phyloP scores from a whole-genome alignment of 2,329 filamentous ascomycete genomes.

The Cephalotrichum gorgonifer region DNA sequence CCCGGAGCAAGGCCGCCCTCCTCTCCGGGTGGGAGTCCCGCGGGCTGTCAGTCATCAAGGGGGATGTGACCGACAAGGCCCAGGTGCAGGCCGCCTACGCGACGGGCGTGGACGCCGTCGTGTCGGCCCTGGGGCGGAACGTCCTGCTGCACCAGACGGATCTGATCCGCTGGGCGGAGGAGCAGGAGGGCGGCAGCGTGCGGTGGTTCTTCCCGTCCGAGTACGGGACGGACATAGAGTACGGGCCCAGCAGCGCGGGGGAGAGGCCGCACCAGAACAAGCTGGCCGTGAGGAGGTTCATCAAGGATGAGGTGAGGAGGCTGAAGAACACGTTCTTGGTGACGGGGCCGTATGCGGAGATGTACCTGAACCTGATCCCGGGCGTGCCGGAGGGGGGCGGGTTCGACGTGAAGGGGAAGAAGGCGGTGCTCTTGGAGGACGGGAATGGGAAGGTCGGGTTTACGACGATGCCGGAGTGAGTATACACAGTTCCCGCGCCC shows the following conservation, averaged over 20 bases:
- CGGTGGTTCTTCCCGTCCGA: conserved; percentile 59
- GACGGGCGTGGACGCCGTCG: conserved; percentile 49
- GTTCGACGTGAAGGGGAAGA: conserved; percentile 46
- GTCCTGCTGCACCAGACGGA: conserved; percentile 50
- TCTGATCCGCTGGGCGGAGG: conserved; percentile 49
- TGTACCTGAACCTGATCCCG: conserved; percentile 39
- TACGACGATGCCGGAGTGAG: conserved; percentile 62
- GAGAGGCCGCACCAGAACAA: conserved; percentile 63
- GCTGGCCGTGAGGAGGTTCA: conserved; percentile 53
- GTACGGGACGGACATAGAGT: conserved; percentile 57
- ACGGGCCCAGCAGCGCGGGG: conserved; percentile 40
- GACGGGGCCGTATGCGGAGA: conserved; percentile 58
- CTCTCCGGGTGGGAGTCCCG: background rate
- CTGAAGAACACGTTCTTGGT: conserved; percentile 58
- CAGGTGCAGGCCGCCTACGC: conserved; percentile 12
- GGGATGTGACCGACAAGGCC: conserved; percentile 4
- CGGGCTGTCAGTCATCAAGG: conserved; percentile 2
- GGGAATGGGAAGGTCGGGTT: conserved; percentile 54
- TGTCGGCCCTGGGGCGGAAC: conserved; percentile 55
- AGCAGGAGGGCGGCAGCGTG: conserved; percentile 31
- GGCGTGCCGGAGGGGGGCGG: conserved; percentile 35
- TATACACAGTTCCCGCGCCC: too few species aligned
- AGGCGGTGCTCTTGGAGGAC: conserved; percentile 50
- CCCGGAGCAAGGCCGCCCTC: conserved; percentile 1
- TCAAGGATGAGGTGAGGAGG: conserved; percentile 39